Conservation (phyloP, 345 rosid species). For the Reutealis trisperma region DNA sequence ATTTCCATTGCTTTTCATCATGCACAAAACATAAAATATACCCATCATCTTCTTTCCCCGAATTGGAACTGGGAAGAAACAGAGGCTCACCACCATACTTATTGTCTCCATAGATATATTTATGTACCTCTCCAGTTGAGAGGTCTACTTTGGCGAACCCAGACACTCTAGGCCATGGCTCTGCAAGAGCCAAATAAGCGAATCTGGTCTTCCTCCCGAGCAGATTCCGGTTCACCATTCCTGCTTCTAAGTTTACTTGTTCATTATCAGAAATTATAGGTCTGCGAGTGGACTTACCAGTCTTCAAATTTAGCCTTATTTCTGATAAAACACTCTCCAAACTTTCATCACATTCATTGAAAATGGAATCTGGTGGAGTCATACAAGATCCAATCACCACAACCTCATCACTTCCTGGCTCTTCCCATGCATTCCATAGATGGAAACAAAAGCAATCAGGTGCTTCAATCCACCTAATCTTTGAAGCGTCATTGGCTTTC, state of each 20-base stretch:
- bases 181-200: constrained; percentile 75
- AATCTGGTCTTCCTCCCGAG: constrained; percentile 73
- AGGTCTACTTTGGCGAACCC: constrained; percentile 83
- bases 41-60: constrained; percentile 59
- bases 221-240: constrained; percentile 76
- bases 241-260: constrained; percentile 79
- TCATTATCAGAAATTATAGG: constrained; percentile 48
- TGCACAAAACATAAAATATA: constrained; percentile 69
- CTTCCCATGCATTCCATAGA: constrained; percentile 97
- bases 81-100: constrained; percentile 80
- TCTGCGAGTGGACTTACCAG: constrained; percentile 67
- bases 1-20: constrained; percentile 71
- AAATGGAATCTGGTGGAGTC: constrained; percentile 91
- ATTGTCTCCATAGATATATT: constrained; percentile 57
- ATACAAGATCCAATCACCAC: constrained; percentile 87
- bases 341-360: constrained; percentile 77
- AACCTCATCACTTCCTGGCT: constrained; percentile 72
- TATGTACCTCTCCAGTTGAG: constrained; percentile 52
- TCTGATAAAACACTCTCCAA: constrained; percentile 72
- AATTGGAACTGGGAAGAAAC: constrained; percentile 47
- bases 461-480: constrained; percentile 65
- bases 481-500: constrained; percentile 44
- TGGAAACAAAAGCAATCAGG: constrained; percentile 94
- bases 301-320: constrained; percentile 63
- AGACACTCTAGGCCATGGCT: constrained; percentile 92